Evolutionary conservation across 1,284 basidiomycete genomes (phyloP).

Genomic region (Marasmius sp.): DNA sequence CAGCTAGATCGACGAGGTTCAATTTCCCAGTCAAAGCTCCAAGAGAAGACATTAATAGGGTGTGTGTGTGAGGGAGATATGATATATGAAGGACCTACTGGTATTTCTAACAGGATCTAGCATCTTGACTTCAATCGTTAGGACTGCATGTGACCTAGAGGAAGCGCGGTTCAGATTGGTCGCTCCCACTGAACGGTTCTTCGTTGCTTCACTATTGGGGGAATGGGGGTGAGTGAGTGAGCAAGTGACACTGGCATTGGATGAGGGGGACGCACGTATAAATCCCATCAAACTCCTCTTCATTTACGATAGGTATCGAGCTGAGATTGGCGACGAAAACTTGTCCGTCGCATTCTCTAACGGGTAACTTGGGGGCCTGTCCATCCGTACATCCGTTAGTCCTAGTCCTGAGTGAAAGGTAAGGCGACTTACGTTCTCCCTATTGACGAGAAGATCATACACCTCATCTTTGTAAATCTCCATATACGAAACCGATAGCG

Average conservation of each 20-base stretch:
- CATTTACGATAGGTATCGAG: slow-evolving; percentile 45
- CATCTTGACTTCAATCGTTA: slow-evolving; percentile 67
- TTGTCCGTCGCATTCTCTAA: slow-evolving; percentile 70
- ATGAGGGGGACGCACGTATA: slow-evolving; percentile 52
- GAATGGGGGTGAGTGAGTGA: not conserved
- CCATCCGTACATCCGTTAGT: slow-evolving; percentile 3
- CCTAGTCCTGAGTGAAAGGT: not conserved
- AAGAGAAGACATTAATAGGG: no score
- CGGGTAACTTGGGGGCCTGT: slow-evolving; percentile 77
- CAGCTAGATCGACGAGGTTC: slow-evolving; percentile 83
- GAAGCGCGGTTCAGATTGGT: slow-evolving; percentile 80
- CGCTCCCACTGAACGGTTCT: slow-evolving; percentile 77
- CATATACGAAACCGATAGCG: slow-evolving; percentile 71
- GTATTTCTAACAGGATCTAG: slow-evolving; percentile 45
- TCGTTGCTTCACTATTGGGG: slow-evolving; percentile 54
- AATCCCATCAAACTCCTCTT: slow-evolving; percentile 61
- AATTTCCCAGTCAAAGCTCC: slow-evolving; percentile 74
- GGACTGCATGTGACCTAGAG: slow-evolving; percentile 81
- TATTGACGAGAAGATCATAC: slow-evolving; percentile 74
- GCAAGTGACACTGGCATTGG: not conserved
- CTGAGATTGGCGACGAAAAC: slow-evolving; percentile 80
- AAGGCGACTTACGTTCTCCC: slow-evolving; percentile 54
- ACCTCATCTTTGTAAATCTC: slow-evolving; percentile 88
- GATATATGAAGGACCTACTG: slow-evolving; percentile 34
- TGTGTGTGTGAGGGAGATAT: not conserved